Evolutionary conservation across 169 alveolate genomes (phyloP).

Genomic region (Plasmodium vinckei): DNA sequence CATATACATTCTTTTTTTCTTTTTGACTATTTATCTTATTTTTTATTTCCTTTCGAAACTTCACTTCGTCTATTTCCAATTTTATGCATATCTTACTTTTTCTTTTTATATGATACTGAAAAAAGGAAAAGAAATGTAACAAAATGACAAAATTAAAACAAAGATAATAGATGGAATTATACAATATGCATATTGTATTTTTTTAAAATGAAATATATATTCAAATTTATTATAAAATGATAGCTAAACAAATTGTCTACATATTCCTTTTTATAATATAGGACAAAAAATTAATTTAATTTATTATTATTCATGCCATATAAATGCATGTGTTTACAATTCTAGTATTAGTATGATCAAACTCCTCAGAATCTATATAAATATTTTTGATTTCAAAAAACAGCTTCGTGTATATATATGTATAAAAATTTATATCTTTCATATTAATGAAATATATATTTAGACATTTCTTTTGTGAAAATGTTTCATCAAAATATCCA

Average conservation of each 20-base stretch:
- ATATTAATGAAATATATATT: constrained; percentile 43
- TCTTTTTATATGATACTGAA: constrained; percentile 53
- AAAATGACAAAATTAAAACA: neutral
- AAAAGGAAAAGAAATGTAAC: neutral
- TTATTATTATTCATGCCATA: no score
- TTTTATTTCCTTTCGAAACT: constrained; percentile 54
- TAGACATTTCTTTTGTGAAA: constrained; percentile 38
- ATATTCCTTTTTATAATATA: no score
- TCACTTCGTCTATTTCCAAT: constrained; percentile 46
- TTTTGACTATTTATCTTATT: constrained; percentile 7
- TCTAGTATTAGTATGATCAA: constrained; percentile 61
- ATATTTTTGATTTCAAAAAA: constrained; percentile 61
- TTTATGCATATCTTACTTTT: constrained; percentile 46
- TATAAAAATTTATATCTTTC: constrained; percentile 23
- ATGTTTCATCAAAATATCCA: constrained; percentile 51
- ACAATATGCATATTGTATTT: no score
- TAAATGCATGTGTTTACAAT: constrained; percentile 29
- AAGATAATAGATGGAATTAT: neutral
- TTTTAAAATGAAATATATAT: no score
- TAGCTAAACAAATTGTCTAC: no score
- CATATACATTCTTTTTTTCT: constrained; percentile 42
- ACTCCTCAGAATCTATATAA: constrained; percentile 41
- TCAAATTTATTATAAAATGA: no score
- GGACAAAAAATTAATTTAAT: no score
- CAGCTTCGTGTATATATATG: constrained; percentile 43